These are phyloP conservation scores for Helianthus tuberosus DNA, from an alignment of 129 eudicot species.

Conservation along the genomic window DNA sequence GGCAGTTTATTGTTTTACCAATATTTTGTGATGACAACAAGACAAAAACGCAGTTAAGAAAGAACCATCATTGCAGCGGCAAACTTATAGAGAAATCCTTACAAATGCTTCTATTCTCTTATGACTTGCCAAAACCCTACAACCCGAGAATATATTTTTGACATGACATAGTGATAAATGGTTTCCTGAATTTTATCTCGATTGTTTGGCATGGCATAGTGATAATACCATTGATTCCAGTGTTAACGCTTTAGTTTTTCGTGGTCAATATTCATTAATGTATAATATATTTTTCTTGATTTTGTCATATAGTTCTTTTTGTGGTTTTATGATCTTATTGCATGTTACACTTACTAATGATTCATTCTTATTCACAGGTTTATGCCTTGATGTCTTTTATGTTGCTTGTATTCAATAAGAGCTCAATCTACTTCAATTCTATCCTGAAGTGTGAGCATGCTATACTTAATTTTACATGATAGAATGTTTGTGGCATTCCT, in stretches of 20 bases:
- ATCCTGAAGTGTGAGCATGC: conserved; percentile 80
- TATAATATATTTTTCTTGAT: too few species aligned
- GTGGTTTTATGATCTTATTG: too few species aligned
- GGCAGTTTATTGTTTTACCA: too few species aligned
- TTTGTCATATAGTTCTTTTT: too few species aligned
- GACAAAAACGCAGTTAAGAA: too few species aligned
- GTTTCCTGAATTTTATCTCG: conserved; percentile 6
- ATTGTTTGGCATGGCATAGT: not conserved
- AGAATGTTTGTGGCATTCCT: conserved; percentile 18
- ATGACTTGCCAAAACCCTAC: too few species aligned
- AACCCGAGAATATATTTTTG: too few species aligned
- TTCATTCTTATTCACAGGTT: conserved; percentile 38
- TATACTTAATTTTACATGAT: conserved; percentile 1
- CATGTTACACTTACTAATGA: conserved; percentile 16
- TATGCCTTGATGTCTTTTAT: conserved; percentile 82
- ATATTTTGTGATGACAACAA: too few species aligned
- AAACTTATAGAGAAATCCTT: too few species aligned
- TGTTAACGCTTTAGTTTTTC: not conserved
- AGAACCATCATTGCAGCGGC: too few species aligned
- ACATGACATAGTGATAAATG: not conserved
- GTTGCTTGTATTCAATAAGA: conserved; percentile 55
- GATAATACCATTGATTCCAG: conserved; percentile 1
- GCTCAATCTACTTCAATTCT: conserved; percentile 72
- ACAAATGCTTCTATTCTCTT: too few species aligned
- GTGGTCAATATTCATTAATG: not conserved